A percentile compares a stretch with the other conserved stretches of the same genome.
Conservation (phyloP, 2,329 filamentous ascomycete genomes). For the Fusarium kyushuense region DNA sequence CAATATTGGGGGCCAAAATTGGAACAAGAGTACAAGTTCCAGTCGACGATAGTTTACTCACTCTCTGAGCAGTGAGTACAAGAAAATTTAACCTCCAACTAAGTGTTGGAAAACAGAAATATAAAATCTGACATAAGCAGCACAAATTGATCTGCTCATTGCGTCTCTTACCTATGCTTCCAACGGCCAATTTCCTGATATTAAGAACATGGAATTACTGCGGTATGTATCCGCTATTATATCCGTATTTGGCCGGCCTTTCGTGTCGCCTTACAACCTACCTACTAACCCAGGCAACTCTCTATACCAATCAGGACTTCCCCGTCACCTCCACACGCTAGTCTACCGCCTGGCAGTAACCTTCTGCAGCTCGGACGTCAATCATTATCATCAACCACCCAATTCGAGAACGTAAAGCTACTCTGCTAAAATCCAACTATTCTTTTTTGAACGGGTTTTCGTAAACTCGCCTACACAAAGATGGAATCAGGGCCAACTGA, state of each 20-base stretch:
- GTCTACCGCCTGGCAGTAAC: constrained; percentile 51
- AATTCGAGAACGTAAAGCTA: background rate
- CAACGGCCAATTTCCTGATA: too few relatives aligned
- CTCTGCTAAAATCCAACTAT: background rate
- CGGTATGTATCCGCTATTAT: background rate
- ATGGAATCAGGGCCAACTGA: constrained; percentile 73
- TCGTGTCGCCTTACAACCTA: background rate
- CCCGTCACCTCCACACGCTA: constrained; percentile 12
- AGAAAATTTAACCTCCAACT: too few relatives aligned
- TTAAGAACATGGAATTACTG: background rate
- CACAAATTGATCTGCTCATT: too few relatives aligned
- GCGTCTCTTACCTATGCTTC: too few relatives aligned
- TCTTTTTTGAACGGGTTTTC: too few relatives aligned
- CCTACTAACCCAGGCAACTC: too few relatives aligned
- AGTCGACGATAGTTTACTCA: too few relatives aligned
- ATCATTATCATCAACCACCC: constrained; percentile 15
- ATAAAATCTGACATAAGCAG: too few relatives aligned
- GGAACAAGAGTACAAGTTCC: background rate
- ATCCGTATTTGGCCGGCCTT: background rate
- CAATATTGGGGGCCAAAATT: background rate
- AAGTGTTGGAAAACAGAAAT: too few relatives aligned
- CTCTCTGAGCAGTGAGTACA: too few relatives aligned
- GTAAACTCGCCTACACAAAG: constrained; percentile 8
- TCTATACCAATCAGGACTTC: constrained; percentile 3
- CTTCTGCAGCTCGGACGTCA: constrained; percentile 34